Base-by-base conservation (phyloP, 192 early-diverging fungal genomes). In the Umbelopsis isabellina region DNA sequence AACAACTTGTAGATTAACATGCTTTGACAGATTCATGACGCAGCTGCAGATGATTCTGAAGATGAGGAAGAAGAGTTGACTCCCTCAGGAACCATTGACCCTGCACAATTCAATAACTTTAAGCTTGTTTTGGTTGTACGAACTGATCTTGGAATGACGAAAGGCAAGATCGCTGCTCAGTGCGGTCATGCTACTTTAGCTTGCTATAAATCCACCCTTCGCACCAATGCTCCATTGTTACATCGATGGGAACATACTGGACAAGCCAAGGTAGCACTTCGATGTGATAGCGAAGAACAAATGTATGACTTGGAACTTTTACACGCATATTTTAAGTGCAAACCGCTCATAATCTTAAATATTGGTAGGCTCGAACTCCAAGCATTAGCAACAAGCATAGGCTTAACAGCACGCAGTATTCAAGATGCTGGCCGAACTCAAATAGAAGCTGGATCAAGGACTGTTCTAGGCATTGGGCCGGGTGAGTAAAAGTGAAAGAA, bases 131-230 rank as follows among this genome's bases (percentile, higher is more conserved):
- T 97, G 12, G 79, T 95, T 4, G 84, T 98, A 9, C 88, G 95
- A 23, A 93, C 88, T 1, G 97, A 98, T 75, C 80, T 98, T 27
- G 91, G 88, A 37, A 98, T 98, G 97, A 86, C 84, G 21, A 97
- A 97, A 75, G 97, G 97, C 33, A 98, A 98, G 74, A 87, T 92
- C 20, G 95, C 95, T 1, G 95, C 96, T 13, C 96, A 97, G 83
- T 98, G 95, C 76, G 91, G 91, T 49, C 97, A 98, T 77, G 95
- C 97, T 10, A 90, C 94, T 1, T 80, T 98, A 35, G 95, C 91
- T 9, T 90, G 89, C 76, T 94, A 92, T 79, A 91, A 92, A 71
- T 75, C 82, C 15, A 80, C 86, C 25, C 20, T 67, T 33, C 82
- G 76, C 52, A 75, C 72, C 47, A 83, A 83, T 51, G 88, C 79